Evolutionary conservation across 257 asterid genomes (phyloP).

Genomic region (Salvia rosmarinus): DNA sequence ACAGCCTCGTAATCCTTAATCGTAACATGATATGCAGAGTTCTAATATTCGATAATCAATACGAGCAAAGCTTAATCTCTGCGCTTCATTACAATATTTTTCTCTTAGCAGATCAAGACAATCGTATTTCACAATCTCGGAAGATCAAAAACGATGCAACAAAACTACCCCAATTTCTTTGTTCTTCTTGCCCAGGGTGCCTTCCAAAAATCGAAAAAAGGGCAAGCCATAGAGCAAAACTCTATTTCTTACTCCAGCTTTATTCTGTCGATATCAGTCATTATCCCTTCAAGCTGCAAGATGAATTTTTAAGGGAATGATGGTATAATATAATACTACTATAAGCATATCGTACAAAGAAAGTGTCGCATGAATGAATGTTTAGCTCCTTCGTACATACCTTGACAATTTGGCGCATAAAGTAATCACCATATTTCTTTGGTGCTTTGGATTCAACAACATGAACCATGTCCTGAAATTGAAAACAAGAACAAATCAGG

Average conservation of each 20-base stretch:
- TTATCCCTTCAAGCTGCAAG: conserved; percentile 72
- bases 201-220: neutral
- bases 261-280: conserved; percentile 40
- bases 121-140: neutral
- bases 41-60: neutral
- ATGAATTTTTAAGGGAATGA: neutral
- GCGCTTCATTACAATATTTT: neutral
- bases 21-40: neutral
- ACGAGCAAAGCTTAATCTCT: neutral
- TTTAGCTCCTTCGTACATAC: conserved; percentile 33
- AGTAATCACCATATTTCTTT: conserved; percentile 68
- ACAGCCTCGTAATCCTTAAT: neutral
- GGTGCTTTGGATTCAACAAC: conserved; percentile 65
- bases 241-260: conserved; percentile 33
- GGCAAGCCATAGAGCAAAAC: conserved; percentile 2
- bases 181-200: neutral
- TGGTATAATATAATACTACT: neutral
- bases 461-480: conserved; percentile 59
- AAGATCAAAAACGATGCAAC: neutral
- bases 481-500: neutral
- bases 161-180: conserved; percentile 15
- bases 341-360: neutral
- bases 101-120: neutral
- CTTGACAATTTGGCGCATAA: conserved; percentile 79
- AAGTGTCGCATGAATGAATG: neutral